These are phyloP conservation scores for Lycium ferocissimum DNA, from an alignment of 257 asterid genomes.

Conservation along the genomic window DNA sequence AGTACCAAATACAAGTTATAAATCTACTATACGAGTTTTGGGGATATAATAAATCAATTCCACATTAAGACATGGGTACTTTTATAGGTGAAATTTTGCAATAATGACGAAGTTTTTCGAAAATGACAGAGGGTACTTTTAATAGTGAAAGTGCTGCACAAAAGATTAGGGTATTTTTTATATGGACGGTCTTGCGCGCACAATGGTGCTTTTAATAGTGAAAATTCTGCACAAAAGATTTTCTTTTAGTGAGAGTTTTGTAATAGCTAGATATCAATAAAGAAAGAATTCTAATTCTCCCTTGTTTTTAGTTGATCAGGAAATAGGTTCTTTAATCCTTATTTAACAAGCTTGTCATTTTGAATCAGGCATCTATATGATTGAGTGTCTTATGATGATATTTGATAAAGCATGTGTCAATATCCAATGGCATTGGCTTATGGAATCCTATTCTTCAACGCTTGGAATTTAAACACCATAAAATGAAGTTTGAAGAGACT, in stretches of 20 bases:
- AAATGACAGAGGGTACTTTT: background rate
- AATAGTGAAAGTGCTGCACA: background rate
- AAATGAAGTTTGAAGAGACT: slow-evolving; percentile 9
- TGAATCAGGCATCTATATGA: background rate
- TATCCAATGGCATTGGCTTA: background rate
- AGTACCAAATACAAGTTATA: background rate
- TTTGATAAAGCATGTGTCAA: background rate
- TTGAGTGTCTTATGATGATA: background rate
- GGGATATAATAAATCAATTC: background rate
- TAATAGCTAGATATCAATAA: background rate
- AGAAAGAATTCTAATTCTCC: background rate
- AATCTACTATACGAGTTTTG: background rate
- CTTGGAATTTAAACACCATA: background rate
- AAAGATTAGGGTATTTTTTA: too few species aligned
- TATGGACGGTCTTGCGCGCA: too few species aligned
- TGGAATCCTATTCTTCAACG: slow-evolving; percentile 22
- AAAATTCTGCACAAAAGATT: background rate
- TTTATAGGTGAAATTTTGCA: background rate
- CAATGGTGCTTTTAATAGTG: background rate
- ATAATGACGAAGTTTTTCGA: background rate
- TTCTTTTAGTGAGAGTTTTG: background rate
- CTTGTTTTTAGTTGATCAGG: background rate
- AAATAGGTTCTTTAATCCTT: background rate
- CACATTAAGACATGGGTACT: background rate
- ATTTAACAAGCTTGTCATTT: slow-evolving; percentile 26